A percentile compares a stretch with the other conserved stretches of the same genome.
Evolutionary conservation across 345 rosid species (phyloP).

Genomic region (Acer yangbiense): DNA sequence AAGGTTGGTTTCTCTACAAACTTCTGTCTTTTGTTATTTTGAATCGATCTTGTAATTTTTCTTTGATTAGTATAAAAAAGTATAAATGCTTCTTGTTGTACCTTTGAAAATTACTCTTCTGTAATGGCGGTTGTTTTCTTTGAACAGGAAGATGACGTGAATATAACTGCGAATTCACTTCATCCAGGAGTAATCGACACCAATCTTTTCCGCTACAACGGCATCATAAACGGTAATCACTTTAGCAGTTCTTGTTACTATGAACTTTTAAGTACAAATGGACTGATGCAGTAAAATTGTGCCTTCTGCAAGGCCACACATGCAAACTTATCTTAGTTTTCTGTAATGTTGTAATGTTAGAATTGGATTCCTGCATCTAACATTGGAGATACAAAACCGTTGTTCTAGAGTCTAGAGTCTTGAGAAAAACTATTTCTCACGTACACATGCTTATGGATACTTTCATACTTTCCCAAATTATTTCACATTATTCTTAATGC

Average conservation of each 20-base stretch:
- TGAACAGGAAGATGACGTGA: conserved; percentile 61
- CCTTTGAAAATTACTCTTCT: not conserved
- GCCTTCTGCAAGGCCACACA: not conserved
- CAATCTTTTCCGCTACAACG: conserved; percentile 54
- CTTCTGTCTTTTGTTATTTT: not conserved
- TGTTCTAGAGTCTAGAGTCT: too few relatives aligned
- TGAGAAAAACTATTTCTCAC: not conserved
- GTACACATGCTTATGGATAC: not conserved
- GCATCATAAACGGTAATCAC: conserved; percentile 42
- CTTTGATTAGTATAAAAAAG: not conserved
- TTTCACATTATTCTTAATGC: not conserved
- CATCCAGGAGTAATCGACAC: conserved; percentile 75
- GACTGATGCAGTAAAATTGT: not conserved
- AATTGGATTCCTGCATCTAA: too few relatives aligned
- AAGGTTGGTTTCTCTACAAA: conserved; percentile 45
- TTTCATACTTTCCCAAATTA: not conserved
- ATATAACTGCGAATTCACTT: conserved; percentile 68
- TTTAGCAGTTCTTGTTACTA: not conserved
- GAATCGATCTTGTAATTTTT: not conserved
- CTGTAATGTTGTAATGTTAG: too few relatives aligned
- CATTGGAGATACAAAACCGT: too few relatives aligned
- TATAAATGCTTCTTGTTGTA: too few relatives aligned
- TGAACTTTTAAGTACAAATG: not conserved
- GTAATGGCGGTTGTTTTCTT: conserved; percentile 4
- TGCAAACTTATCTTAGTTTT: not conserved